Conservation (phyloP, 306 rosid species). For the Trichosanthes truncata region DNA sequence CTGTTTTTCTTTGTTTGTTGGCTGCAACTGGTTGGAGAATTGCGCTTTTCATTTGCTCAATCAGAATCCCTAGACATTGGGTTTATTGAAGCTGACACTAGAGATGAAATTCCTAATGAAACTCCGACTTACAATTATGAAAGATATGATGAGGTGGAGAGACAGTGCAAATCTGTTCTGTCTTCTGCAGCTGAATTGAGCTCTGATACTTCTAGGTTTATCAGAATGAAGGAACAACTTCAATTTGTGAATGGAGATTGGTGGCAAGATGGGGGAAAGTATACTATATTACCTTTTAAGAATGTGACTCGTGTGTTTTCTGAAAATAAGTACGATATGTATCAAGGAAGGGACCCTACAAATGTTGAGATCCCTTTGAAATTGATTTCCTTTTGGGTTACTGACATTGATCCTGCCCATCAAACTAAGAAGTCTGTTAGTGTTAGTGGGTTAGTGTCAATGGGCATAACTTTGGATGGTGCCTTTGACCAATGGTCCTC, state of each 20-base stretch:
- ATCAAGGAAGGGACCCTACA: not conserved
- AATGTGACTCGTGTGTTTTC: slow-evolving; percentile 9
- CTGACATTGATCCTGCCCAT: slow-evolving; percentile 49
- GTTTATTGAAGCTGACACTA: not conserved
- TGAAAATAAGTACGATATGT: not conserved
- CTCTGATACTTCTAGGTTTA: slow-evolving; percentile 26
- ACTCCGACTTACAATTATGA: slow-evolving; percentile 42
- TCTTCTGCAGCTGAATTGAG: slow-evolving; percentile 60
- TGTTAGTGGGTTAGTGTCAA: slow-evolving; percentile 40
- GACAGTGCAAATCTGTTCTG: slow-evolving; percentile 49
- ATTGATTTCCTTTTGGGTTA: slow-evolving; percentile 62
- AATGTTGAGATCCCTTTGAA: slow-evolving; percentile 27
- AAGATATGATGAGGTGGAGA: slow-evolving; percentile 54
- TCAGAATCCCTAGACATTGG: not conserved
- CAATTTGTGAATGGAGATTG: slow-evolving; percentile 75
- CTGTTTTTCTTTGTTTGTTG: slow-evolving; percentile 2
- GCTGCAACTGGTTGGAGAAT: not conserved
- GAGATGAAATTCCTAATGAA: not conserved
- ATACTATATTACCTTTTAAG: slow-evolving; percentile 70
- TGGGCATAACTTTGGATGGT: slow-evolving; percentile 51
- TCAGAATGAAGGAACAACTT: slow-evolving; percentile 45
- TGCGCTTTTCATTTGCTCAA: not conserved
- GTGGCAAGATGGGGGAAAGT: slow-evolving; percentile 49
- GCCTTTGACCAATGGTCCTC: slow-evolving; percentile 21
- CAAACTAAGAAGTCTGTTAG: slow-evolving; percentile 45